A percentile compares a stretch with the other conserved stretches of the same genome.
Conservation (phyloP, 2,329 filamentous ascomycete species). For the Emericellopsis cladophorae region DNA sequence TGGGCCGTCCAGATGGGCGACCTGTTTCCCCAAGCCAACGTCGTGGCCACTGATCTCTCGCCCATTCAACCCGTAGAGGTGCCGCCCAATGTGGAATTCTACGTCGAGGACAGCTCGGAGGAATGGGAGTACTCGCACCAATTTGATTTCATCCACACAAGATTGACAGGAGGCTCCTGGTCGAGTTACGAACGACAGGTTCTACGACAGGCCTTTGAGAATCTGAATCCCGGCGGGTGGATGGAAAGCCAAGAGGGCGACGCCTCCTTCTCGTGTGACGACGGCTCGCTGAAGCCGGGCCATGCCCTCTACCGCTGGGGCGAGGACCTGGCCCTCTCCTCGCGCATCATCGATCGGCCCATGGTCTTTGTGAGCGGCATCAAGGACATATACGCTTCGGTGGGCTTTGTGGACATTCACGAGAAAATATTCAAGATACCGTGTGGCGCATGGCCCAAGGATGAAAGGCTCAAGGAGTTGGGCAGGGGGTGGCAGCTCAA, state of each 20-base stretch:
- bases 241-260: conserved; percentile 40
- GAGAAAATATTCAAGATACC: conserved; percentile 41
- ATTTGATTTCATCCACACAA: conserved; percentile 42
- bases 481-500: conserved; percentile 32
- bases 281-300: conserved; percentile 25
- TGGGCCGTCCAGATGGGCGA: conserved; percentile 60
- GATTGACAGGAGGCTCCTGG: conserved; percentile 36
- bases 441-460: conserved; percentile 35
- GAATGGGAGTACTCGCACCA: conserved; percentile 39
- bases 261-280: conserved; percentile 25
- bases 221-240: conserved; percentile 38
- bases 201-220: conserved; percentile 36
- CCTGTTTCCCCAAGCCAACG: conserved; percentile 41
- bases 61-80: conserved; percentile 54
- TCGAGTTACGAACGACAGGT: conserved; percentile 32
- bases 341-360: conserved; percentile 21
- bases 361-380: conserved; percentile 19
- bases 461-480: conserved; percentile 26
- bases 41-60: conserved; percentile 54
- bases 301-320: conserved; percentile 26
- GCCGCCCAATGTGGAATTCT: conserved; percentile 62
- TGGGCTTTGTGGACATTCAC: conserved; percentile 42
- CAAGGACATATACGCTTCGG: conserved; percentile 26
- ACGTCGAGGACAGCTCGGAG: conserved; percentile 52
- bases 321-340: conserved; percentile 24